These are phyloP conservation scores for Heterobasidion annosum DNA, from an alignment of 1,284 basidiomycete species.

Conservation along the genomic window DNA sequence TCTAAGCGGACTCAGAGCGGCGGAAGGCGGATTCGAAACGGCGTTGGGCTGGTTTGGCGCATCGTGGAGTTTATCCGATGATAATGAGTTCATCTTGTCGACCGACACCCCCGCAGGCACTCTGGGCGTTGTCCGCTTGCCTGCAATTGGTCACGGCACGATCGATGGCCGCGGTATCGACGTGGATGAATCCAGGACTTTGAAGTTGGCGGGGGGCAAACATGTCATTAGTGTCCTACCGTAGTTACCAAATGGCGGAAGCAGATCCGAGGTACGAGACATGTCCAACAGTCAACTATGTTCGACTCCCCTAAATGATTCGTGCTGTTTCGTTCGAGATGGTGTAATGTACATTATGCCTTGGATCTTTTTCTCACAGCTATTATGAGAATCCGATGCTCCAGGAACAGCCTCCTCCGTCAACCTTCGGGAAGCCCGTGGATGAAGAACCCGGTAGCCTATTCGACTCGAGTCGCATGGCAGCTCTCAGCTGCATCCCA, in stretches of 20 bases:
- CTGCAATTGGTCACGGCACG: constrained; percentile 20
- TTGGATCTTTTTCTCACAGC: no score
- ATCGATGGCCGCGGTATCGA: constrained; percentile 14
- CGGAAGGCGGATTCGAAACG: constrained; percentile 34
- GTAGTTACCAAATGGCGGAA: not conserved
- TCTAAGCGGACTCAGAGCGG: constrained; percentile 25
- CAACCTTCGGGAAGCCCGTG: no score
- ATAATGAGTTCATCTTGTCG: constrained; percentile 16
- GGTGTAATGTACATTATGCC: no score
- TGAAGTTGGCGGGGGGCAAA: not conserved
- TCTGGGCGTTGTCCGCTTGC: constrained; percentile 20
- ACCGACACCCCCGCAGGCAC: constrained; percentile 25
- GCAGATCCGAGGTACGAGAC: no score
- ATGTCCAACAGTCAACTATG: no score
- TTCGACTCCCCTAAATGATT: no score
- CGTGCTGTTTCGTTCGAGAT: no score
- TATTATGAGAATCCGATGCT: no score
- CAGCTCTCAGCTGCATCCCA: no score
- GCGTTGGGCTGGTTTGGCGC: constrained; percentile 31
- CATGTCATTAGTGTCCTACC: not conserved
- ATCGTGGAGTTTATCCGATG: constrained; percentile 18
- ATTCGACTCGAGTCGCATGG: no score
- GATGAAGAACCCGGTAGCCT: no score
- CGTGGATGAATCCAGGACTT: not conserved
- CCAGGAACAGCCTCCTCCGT: no score